phyloP scores from a whole-genome alignment of 2,329 filamentous ascomycete species.

The Fusarium pseudonygamai region DNA sequence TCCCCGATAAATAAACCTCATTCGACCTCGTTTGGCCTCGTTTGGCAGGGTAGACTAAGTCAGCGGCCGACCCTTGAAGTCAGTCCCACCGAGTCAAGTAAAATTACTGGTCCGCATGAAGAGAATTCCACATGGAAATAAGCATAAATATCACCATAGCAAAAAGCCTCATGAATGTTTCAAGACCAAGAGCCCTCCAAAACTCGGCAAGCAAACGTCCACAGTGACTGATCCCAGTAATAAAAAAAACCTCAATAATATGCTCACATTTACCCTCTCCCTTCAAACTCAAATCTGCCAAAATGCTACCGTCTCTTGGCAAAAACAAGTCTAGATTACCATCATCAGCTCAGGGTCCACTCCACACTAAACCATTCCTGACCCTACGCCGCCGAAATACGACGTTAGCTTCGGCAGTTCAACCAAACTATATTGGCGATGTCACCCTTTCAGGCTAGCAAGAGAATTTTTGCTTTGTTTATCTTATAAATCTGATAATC shows the following conservation, averaged over 20 bases:
- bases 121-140: not conserved
- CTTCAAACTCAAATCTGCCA: not conserved
- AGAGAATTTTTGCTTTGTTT: not conserved
- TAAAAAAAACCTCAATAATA: not conserved
- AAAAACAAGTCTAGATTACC: not conserved
- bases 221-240: rapidly evolving
- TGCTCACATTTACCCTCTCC: not conserved
- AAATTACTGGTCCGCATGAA: not conserved
- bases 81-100: not conserved
- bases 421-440: not conserved
- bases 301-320: not conserved
- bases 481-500: slow-evolving; percentile 27
- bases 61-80: not conserved
- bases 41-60: not conserved
- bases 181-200: no score
- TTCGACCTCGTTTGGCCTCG: no score
- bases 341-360: not conserved
- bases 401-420: not conserved
- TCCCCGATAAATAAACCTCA: not conserved
- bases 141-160: not conserved
- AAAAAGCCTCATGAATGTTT: not conserved
- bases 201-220: no score
- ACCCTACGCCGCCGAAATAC: not conserved
- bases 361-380: not conserved
- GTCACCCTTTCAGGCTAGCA: not conserved